Evolutionary conservation across 345 rosid species (phyloP), one percentile per base, ranked within the genome.

Genomic region (Angophora floribunda): DNA sequence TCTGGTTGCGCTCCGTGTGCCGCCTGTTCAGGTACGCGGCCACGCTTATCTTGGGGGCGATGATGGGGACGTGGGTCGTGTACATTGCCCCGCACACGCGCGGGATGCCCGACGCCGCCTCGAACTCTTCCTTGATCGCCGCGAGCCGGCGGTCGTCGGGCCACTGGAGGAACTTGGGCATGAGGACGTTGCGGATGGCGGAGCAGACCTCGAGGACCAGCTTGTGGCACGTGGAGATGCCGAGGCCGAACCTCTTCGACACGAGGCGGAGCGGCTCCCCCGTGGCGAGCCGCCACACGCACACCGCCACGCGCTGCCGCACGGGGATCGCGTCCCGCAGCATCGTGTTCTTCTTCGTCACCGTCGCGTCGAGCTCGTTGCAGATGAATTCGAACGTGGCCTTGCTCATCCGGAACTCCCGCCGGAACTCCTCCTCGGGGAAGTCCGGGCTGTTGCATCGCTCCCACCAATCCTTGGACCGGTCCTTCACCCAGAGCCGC

Each of bases 381-480:
- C 95, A 94, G 32, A 94, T 86, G 90, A 90, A 55, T 2, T 92
- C 86, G 80, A 94, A 94, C 41, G 95, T 93, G 28, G 92, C 88
- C 78, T 92, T 92, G 89, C 94, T 93, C 95, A 94, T 93, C 52
- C 94, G 88, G 52, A 94, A 94, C 17, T 51, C 90, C 15, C 87
- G 91, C 65, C 88, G 89, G 87, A 94, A 94, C 85, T 94, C 94
- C 86, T 91, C 92, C 3, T 93, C 95, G 0, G 95, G 94, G 75
- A 89, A 94, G 36, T 91, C 94, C 59, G 94, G 93, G 85, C 87
- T 90, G 86, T 70, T 90, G 85, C 94, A 93, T 67, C 45, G 47
- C 55, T 94, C 94, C 95, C 95, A 93, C 95, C 95, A 94, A 47
- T 94, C 94, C 88, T 93, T 94, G 7, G 95, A 92, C 91, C 95